phyloP scores from a whole-genome alignment of 192 early-diverging fungal species.

The Kickxella alabastrina region DNA sequence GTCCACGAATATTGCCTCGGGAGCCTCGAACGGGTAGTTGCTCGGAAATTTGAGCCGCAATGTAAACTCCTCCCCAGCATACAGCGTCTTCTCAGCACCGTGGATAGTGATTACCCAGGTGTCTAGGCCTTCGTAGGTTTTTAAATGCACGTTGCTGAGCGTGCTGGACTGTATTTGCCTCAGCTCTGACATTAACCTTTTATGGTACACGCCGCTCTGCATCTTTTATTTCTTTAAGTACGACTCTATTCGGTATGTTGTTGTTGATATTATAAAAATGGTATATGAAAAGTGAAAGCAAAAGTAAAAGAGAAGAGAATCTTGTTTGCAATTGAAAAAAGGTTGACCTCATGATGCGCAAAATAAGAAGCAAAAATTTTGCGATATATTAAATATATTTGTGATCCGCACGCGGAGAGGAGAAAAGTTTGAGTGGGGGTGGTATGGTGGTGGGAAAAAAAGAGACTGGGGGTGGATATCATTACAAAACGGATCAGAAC shows the following conservation, averaged over 20 bases:
- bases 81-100: conserved; percentile 68
- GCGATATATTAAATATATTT: too few species aligned
- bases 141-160: conserved; percentile 11
- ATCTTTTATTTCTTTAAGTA: neutral
- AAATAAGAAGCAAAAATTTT: too few species aligned
- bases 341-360: too few species aligned
- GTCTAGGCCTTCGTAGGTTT: conserved; percentile 11
- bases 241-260: neutral
- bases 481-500: too few species aligned
- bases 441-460: too few species aligned
- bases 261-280: too few species aligned
- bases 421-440: too few species aligned
- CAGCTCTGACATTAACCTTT: conserved; percentile 37
- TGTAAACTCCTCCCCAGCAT: conserved; percentile 53
- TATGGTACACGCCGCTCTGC: conserved; percentile 9
- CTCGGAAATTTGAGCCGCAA: conserved; percentile 66
- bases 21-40: conserved; percentile 71
- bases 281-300: neutral
- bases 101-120: conserved; percentile 61
- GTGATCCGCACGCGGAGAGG: too few species aligned
- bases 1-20: conserved; percentile 65
- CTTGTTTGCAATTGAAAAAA: too few species aligned
- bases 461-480: too few species aligned
- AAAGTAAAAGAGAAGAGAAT: too few species aligned
- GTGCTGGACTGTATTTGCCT: conserved; percentile 13